Conservation (phyloP, 768 basidiomycete species). For the Inosperma sp. region DNA sequence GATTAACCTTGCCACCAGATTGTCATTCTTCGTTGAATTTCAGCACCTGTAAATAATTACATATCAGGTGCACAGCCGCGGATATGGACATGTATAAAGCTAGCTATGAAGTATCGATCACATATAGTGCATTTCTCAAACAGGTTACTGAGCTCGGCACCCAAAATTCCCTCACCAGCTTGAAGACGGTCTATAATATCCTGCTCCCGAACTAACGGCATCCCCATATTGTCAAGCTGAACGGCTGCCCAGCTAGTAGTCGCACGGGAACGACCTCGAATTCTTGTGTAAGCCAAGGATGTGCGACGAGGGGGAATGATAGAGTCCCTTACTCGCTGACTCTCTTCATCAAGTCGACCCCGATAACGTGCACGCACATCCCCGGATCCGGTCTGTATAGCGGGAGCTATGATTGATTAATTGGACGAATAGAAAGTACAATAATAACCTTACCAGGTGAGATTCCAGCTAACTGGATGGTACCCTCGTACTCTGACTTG, state of each 20-base stretch:
- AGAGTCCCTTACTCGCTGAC: background rate
- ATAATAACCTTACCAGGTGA: too few relatives aligned
- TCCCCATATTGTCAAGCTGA: background rate
- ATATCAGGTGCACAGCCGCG: background rate
- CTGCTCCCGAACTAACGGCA: background rate
- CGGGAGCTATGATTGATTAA: too few relatives aligned
- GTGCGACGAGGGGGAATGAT: background rate
- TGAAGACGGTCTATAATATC: background rate
- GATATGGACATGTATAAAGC: background rate
- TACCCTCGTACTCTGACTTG: background rate
- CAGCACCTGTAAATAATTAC: too few relatives aligned
- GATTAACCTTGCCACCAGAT: too few relatives aligned
- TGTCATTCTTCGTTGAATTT: too few relatives aligned
- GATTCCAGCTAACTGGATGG: background rate
- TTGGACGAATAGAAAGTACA: too few relatives aligned
- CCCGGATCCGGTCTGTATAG: too few relatives aligned
- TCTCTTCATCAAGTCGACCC: slow-evolving; percentile 2
- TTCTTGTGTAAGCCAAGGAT: background rate
- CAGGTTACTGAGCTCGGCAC: background rate
- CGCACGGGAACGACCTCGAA: background rate
- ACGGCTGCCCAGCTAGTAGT: too few relatives aligned
- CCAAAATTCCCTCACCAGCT: background rate
- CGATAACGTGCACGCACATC: background rate
- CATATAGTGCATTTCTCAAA: slow-evolving; percentile 1
- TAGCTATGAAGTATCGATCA: background rate